Conservation (phyloP, 306 rosid species). For the Sesbania bispinosa region DNA sequence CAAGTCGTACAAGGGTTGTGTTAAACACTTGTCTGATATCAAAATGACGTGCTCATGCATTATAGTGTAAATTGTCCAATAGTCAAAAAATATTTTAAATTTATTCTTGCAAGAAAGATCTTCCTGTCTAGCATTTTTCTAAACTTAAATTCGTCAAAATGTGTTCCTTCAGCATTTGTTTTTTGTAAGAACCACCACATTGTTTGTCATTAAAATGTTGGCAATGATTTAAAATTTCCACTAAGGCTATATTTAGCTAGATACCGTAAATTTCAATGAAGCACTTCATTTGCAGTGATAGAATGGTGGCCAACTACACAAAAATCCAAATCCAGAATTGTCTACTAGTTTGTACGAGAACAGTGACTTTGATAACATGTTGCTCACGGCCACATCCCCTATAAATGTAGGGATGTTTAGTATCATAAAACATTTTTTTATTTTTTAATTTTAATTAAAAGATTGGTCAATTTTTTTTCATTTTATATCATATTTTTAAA, state of each 20-base stretch:
- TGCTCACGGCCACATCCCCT: background rate
- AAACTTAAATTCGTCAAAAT: background rate
- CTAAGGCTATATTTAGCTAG: background rate
- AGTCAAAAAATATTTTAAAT: background rate
- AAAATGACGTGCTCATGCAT: no score
- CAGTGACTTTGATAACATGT: background rate
- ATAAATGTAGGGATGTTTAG: no score
- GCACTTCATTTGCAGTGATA: background rate
- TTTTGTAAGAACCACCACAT: background rate
- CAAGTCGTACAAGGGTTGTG: background rate
- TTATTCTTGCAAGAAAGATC: background rate
- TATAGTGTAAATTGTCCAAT: background rate
- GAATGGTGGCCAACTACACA: background rate
- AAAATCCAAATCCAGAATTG: no score
- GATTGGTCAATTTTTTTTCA: no score
- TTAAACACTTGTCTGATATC: background rate
- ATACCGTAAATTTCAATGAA: background rate
- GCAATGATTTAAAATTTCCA: background rate
- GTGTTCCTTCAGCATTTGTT: background rate
- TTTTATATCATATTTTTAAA: no score
- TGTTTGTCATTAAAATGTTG: background rate
- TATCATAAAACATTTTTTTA: no score
- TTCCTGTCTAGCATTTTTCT: background rate
- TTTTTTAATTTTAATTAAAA: no score
- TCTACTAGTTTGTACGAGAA: background rate